Conservation (phyloP, 2,329 filamentous ascomycete species). For the Venturia nashicola region DNA sequence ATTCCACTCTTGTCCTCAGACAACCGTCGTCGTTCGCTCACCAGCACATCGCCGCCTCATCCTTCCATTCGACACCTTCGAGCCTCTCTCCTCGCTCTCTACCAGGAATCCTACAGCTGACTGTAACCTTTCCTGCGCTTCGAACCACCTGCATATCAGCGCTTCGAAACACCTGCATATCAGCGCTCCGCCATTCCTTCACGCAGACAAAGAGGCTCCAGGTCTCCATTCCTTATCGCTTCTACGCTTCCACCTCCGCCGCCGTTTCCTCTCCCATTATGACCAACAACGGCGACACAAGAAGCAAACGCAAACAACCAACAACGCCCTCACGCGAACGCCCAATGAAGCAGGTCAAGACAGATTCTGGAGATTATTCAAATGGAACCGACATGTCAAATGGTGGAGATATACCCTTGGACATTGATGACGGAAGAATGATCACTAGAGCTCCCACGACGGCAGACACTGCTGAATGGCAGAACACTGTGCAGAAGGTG, state of each 20-base stretch:
- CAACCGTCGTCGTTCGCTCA: background rate
- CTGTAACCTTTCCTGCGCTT: background rate
- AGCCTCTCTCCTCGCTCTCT: background rate
- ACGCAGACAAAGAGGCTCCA: background rate
- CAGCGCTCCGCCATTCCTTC: background rate
- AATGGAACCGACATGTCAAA: conserved; percentile 27
- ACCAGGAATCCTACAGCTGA: background rate
- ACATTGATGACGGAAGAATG: conserved; percentile 28
- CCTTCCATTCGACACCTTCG: background rate
- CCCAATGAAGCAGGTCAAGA: conserved; percentile 38
- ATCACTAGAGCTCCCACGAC: conserved; percentile 33
- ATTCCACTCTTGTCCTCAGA: background rate
- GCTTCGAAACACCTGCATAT: background rate
- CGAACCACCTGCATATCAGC: background rate
- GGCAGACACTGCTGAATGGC: conserved; percentile 74
- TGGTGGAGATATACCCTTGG: conserved; percentile 27
- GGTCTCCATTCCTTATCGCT: background rate
- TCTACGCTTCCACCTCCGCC: conserved; percentile 3
- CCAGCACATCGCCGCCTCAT: background rate
- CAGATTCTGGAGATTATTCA: conserved; percentile 13
- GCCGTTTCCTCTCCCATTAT: background rate
- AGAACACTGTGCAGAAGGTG: conserved; percentile 86
- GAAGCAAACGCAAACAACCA: conserved; percentile 44
- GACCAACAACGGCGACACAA: conserved; percentile 29
- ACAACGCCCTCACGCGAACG: conserved; percentile 37